phyloP scores from a whole-genome alignment of 2,329 filamentous ascomycete genomes.

The Epichloe festucae region DNA sequence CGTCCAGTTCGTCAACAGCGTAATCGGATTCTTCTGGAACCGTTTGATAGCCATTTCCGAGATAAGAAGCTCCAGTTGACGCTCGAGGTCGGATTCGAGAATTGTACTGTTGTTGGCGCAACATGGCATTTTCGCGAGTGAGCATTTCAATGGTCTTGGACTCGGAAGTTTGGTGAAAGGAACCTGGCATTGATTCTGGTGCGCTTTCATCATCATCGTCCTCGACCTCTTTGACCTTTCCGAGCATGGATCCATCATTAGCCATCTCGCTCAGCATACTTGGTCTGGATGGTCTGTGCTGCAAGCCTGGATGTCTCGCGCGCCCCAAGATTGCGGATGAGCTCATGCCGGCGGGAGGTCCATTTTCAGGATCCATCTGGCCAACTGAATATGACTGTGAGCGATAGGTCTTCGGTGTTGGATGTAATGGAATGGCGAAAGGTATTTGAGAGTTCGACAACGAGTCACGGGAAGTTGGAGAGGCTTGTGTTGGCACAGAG shows the following conservation, averaged over 20 bases:
- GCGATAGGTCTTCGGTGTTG: constrained; percentile 82
- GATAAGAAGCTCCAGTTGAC: constrained; percentile 40
- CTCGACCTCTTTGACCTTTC: constrained; percentile 58
- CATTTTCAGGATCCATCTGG: constrained; percentile 61
- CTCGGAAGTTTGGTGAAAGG: constrained; percentile 40
- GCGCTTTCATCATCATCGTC: constrained; percentile 51
- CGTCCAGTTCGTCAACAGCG: constrained; percentile 61
- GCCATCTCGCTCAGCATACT: constrained; percentile 65
- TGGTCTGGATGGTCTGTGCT: constrained; percentile 68
- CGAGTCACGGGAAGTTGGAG: constrained; percentile 38
- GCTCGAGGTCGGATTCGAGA: constrained; percentile 43
- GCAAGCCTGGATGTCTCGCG: constrained; percentile 51
- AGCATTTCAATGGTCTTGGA: constrained; percentile 52
- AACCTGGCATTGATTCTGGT: constrained; percentile 35
- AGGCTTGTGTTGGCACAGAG: constrained; percentile 31
- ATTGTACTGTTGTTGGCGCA: constrained; percentile 37
- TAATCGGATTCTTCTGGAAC: constrained; percentile 56
- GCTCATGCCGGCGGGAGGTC: constrained; percentile 27
- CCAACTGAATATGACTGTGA: constrained; percentile 96
- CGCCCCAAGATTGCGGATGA: constrained; percentile 39
- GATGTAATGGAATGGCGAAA: constrained; percentile 77
- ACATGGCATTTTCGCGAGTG: constrained; percentile 47
- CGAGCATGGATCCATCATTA: constrained; percentile 46
- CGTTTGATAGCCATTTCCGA: constrained; percentile 43
- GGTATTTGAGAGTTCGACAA: constrained; percentile 56